Evolutionary conservation across 305 asterid species (phyloP), one percentile per base, ranked within the genome.

Genomic region (Fraxinus paxiana): DNA sequence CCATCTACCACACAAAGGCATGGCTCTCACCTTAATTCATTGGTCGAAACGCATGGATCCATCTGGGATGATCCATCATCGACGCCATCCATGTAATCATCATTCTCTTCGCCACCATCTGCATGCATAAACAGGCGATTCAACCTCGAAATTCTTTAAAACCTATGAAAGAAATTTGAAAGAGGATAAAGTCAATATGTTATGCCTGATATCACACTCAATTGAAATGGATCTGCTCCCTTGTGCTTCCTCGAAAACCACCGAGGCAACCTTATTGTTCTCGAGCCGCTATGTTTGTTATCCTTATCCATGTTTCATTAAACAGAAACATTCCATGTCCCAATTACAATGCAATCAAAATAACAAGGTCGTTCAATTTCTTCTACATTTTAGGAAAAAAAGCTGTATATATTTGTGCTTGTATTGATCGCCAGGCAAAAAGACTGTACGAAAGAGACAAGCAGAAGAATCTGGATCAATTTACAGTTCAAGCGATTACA

Each of bases 221-320:
- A 86, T 75, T 79, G 83, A 41, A 75, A 86, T 8, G 88, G 84
- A 75, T 91, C 88, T 28, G 86, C 85, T 84, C 79, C 90, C 89
- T 89, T 94, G 18, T 87, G 84, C 86, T 87, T 91, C 86, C 91
- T 87, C 30, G 83, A 65, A 83, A 94, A 89, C 97, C 97, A 94
- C 86, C 90, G 87, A n/a, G 75, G 89, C 74, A 94, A 79, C 88
- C 79, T 89, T 54, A 77, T 86, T 2, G 84, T 82, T 79, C 84
- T 88, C 80, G 84, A 87, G 65, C 20, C 82, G 13, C 83, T 71
- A 24, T 85, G 87, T 82, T 86, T 86, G 81, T 77, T 86, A 84
- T 48, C 59, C 59, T 48, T 15, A 15, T 89, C 96, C 97, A 91
- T 90, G 83, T 34, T 67, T 78, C 84, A 73, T 63, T 56, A 76